Evolutionary conservation across 768 basidiomycete species (phyloP).

Genomic region (Ramaria sp.): DNA sequence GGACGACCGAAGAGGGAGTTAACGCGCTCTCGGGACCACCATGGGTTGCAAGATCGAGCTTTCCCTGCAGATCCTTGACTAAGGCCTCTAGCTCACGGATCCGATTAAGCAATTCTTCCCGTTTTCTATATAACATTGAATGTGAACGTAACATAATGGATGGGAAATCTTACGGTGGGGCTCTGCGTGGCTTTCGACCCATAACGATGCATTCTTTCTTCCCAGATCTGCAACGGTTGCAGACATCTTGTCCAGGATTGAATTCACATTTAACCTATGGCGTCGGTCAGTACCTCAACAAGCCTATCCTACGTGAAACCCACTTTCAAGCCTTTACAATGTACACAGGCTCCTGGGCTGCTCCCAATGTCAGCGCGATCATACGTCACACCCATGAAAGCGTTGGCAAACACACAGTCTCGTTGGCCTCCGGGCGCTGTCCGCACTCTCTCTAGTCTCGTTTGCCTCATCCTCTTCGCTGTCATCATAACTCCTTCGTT

Average conservation of each 20-base stretch:
- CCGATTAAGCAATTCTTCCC: slow-evolving; percentile 66
- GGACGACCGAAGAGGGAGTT: slow-evolving; percentile 8
- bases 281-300: not conserved
- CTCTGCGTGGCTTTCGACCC: slow-evolving; percentile 72
- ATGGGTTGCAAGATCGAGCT: slow-evolving; percentile 50
- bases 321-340: slow-evolving; percentile 54
- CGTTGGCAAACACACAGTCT: not conserved
- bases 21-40: not conserved
- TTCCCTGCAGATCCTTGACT: slow-evolving; percentile 20
- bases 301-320: slow-evolving; percentile 2
- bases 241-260: slow-evolving; percentile 58
- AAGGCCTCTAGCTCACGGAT: slow-evolving; percentile 4
- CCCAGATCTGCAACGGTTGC: slow-evolving; percentile 63
- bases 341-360: slow-evolving; percentile 55
- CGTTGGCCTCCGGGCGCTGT: not conserved
- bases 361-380: not conserved
- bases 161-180: slow-evolving; percentile 55
- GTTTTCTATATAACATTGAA: slow-evolving; percentile 40
- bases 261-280: slow-evolving; percentile 68
- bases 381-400: not conserved
- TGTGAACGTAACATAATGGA: not conserved
- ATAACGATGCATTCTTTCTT: slow-evolving; percentile 69
- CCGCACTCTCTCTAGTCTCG: not conserved
- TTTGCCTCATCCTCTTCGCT: not conserved
- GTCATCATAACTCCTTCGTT: not conserved